These are phyloP conservation scores for Trifolium subterraneum DNA, from an alignment of 306 rosid species.

Conservation along the genomic window DNA sequence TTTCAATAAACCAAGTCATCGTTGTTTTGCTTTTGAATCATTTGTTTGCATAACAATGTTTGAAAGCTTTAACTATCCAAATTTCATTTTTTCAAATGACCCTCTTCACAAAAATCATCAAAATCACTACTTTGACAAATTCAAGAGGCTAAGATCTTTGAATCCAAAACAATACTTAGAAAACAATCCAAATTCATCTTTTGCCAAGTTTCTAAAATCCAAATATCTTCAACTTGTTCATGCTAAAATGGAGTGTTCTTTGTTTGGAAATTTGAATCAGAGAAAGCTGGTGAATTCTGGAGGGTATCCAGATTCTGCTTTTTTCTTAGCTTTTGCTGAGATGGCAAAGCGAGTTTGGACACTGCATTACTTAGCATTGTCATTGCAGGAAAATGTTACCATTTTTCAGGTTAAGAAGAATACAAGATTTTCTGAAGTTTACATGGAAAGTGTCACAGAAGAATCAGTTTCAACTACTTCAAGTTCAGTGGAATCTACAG, in stretches of 20 bases:
- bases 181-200: constrained; percentile 62
- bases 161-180: constrained; percentile 54
- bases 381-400: constrained; percentile 58
- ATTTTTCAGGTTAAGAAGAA: constrained; percentile 75
- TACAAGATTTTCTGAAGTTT: constrained; percentile 85
- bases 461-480: constrained; percentile 44
- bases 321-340: constrained; percentile 77
- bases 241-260: constrained; percentile 95
- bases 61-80: constrained; percentile 70
- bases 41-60: constrained; percentile 74
- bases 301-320: constrained; percentile 75
- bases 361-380: constrained; percentile 71
- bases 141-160: constrained; percentile 59
- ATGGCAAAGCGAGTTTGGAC: constrained; percentile 85
- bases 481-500: constrained; percentile 45
- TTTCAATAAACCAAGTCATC: constrained; percentile 58
- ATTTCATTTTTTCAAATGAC: constrained; percentile 48
- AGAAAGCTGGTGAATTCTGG: constrained; percentile 75
- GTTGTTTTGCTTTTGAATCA: constrained; percentile 73
- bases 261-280: constrained; percentile 85
- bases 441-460: constrained; percentile 79
- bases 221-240: constrained; percentile 80
- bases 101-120: constrained; percentile 38
- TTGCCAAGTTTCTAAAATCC: constrained; percentile 59
- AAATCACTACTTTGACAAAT: constrained; percentile 59